A percentile compares a stretch with the other conserved stretches of the same genome.
Conservation (phyloP, 192 early-diverging fungal genomes). For the Chytriomyces confervae region DNA sequence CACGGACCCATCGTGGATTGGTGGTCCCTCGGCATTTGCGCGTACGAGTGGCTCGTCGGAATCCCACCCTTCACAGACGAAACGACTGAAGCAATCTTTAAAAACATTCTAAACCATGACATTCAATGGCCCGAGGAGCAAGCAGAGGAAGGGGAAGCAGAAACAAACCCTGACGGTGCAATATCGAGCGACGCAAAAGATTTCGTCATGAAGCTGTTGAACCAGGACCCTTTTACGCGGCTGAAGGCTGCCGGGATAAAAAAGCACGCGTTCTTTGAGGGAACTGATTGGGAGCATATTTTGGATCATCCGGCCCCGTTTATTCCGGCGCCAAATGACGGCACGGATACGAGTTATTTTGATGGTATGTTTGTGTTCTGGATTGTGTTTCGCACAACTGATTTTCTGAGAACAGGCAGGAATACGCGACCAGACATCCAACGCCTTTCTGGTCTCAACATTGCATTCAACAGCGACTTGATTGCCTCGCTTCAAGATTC, state of each 20-base stretch:
- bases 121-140: conserved; percentile 67
- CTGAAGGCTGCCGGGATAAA: conserved; percentile 71
- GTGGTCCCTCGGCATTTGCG: conserved; percentile 93
- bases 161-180: conserved; percentile 24
- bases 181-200: conserved; percentile 71
- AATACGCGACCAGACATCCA: conserved; percentile 82
- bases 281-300: conserved; percentile 78
- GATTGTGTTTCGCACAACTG: conserved; percentile 27
- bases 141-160: too few species aligned
- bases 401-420: conserved; percentile 47
- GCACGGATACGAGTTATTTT: conserved; percentile 92
- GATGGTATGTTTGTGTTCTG: conserved; percentile 58
- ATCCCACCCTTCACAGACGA: conserved; percentile 93
- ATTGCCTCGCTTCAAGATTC: too few species aligned
- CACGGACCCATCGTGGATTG: conserved; percentile 90
- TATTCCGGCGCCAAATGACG: conserved; percentile 78
- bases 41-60: conserved; percentile 89
- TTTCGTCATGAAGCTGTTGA: conserved; percentile 76
- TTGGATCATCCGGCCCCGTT: conserved; percentile 82
- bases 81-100: conserved; percentile 82
- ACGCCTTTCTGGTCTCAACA: conserved; percentile 70
- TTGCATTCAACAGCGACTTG: conserved; percentile 36
- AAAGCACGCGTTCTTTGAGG: conserved; percentile 73
- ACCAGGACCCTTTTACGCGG: conserved; percentile 73
- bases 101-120: conserved; percentile 80